Evolutionary conservation across 257 asterid genomes (phyloP), one percentile per base, ranked within the genome.

Genomic region (Apocynum venetum): DNA sequence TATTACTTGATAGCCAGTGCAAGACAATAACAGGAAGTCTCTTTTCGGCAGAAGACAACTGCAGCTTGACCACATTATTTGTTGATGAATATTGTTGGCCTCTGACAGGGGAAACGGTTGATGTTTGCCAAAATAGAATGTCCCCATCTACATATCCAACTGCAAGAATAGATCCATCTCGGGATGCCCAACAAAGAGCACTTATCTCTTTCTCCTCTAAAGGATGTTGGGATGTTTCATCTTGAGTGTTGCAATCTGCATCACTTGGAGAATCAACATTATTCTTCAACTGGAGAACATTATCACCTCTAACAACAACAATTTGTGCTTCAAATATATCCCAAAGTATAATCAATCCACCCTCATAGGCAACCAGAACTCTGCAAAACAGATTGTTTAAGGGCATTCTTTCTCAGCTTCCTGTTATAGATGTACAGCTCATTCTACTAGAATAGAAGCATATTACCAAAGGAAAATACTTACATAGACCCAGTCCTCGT

Each of bases 121-220:
- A 84, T 77, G 82, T 87, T 84, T 88, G 87, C 98, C 97, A 94
- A 74, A 94, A 87, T 57, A 94, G 76, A 82, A 94, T 92, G 87
- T 94, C 97, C 55, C 98, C 98, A 72, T 94, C 97, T 61, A 88
- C 83, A 80, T 94, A 91, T 79, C 98, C 98, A 76, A 83, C 93
- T 70, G 97, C 96, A 79, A 92, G 93, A 85, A 89, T 78, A 66
- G 94, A 87, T 73, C 97, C 98, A 85, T 89, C 96, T 71, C 81
- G 55, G 78, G 97, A 92, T 71, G 89, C 97, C 97, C 97, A 94
- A 83, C 97, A 94, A 87, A 94, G 88, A 77, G 98, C 89, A 72
- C 88, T 91, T 77, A 92, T 94, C 86, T 91, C 97, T 82, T 94
- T 94, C 76, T 87, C 97, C 83, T 89, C 97, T 61, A 83, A 76